phyloP scores from a whole-genome alignment of 192 early-diverging fungal species.

The Funneliformis mosseae region DNA sequence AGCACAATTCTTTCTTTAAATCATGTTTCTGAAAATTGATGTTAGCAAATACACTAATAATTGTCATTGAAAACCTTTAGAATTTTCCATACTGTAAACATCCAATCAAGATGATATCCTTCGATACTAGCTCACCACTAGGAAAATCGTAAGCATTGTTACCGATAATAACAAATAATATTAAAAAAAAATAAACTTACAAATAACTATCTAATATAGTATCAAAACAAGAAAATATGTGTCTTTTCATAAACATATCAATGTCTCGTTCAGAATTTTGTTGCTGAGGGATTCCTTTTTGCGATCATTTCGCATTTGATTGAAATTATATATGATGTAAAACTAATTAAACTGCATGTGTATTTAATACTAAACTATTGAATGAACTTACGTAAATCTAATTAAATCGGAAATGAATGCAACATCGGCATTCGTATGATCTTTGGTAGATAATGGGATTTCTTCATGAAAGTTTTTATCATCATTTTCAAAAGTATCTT shows the following conservation, averaged over 20 bases:
- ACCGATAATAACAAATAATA: constrained; percentile 23
- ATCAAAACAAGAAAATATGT: constrained; percentile 35
- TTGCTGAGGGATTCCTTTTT: constrained; percentile 24
- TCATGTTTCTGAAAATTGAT: no score
- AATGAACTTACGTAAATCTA: constrained; percentile 32
- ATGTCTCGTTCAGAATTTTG: constrained; percentile 31
- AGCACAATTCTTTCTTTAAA: no score
- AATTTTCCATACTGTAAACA: constrained; percentile 35
- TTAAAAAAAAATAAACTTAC: constrained; percentile 12
- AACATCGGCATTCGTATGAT: constrained; percentile 30
- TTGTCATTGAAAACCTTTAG: constrained; percentile 25
- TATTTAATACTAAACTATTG: constrained; percentile 9
- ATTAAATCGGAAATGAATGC: constrained; percentile 29
- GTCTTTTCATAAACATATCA: constrained; percentile 33
- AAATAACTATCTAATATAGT: constrained; percentile 23
- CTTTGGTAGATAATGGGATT: not conserved
- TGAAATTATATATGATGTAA: constrained; percentile 26
- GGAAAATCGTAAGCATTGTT: constrained; percentile 24
- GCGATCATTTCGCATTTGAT: constrained; percentile 34
- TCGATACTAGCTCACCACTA: constrained; percentile 36
- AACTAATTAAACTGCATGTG: not conserved
- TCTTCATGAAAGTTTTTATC: constrained; percentile 3
- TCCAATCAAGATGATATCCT: constrained; percentile 37
- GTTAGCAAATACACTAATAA: constrained; percentile 9
- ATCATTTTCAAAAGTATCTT: constrained; percentile 26